Evolutionary conservation across 1,284 basidiomycete genomes (phyloP).

Genomic region (Cutaneotrichosporon curvatum): DNA sequence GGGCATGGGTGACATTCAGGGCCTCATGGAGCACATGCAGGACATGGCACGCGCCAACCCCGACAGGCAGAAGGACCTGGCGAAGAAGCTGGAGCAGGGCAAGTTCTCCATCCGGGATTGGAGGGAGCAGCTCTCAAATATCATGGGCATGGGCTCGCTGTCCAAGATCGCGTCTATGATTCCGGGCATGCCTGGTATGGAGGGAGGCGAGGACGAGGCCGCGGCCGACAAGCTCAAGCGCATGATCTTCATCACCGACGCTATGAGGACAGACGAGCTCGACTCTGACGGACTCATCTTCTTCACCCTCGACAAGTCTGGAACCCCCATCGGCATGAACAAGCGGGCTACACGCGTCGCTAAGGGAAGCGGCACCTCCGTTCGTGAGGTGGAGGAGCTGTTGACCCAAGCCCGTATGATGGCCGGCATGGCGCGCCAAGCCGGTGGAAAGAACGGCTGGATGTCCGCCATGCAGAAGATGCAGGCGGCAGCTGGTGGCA

Average conservation of each 20-base stretch:
- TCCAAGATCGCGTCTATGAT: slow-evolving; percentile 99
- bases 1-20: slow-evolving; percentile 92
- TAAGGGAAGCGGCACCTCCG: slow-evolving; percentile 86
- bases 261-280: slow-evolving; percentile 87
- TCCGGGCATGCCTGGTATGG: slow-evolving; percentile 83
- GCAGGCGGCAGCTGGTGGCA: slow-evolving; percentile 74
- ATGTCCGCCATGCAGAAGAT: slow-evolving; percentile 83
- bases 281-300: slow-evolving; percentile 92
- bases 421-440: slow-evolving; percentile 94
- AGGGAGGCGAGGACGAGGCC: slow-evolving; percentile 88
- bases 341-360: slow-evolving; percentile 85
- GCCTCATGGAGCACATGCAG: slow-evolving; percentile 96
- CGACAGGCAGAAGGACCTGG: slow-evolving; percentile 95
- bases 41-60: slow-evolving; percentile 87
- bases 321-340: slow-evolving; percentile 72
- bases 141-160: slow-evolving; percentile 98
- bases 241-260: slow-evolving; percentile 98
- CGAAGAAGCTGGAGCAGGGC: slow-evolving; percentile 95
- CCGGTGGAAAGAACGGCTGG: slow-evolving; percentile 94
- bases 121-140: slow-evolving; percentile 92
- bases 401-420: slow-evolving; percentile 94
- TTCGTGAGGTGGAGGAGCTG: slow-evolving; percentile 93
- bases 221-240: slow-evolving; percentile 79
- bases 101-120: slow-evolving; percentile 95
- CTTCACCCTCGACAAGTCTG: slow-evolving; percentile 66